Percentiles rank a stretch among this genome's conserved stretches.
These are phyloP conservation scores for Quercus robur DNA, from an alignment of 306 rosid genomes.

Conservation along the genomic window DNA sequence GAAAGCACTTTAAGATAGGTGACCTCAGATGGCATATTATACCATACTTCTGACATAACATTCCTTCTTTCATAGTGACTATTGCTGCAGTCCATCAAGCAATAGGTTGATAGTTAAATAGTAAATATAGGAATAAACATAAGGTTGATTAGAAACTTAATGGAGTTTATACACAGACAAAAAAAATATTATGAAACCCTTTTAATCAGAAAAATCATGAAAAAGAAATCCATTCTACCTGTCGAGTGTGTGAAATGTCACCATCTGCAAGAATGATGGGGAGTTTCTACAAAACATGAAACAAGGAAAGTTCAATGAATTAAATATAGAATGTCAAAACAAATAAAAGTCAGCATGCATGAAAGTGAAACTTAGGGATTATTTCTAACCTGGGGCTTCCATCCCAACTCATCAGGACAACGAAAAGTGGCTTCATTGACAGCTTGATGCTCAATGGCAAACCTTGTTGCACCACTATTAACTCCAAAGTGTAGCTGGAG, in stretches of 20 bases:
- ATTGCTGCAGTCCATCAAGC: neutral
- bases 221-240: constrained; percentile 44
- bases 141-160: constrained; percentile 11
- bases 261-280: constrained; percentile 84
- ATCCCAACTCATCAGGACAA: constrained; percentile 96
- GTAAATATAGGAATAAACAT: neutral
- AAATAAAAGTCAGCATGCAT: neutral
- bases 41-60: neutral
- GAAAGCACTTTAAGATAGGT: constrained; percentile 14
- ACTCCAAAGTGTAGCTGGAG: constrained; percentile 92
- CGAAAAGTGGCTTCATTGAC: constrained; percentile 93
- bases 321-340: constrained; percentile 1
- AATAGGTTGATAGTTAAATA: neutral
- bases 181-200: neutral
- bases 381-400: constrained; percentile 84
- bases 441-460: constrained; percentile 94
- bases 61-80: neutral
- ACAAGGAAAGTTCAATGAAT: constrained; percentile 13
- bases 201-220: neutral
- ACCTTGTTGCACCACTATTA: constrained; percentile 87
- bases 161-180: neutral
- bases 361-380: neutral
- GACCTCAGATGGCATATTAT: neutral
- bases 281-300: constrained; percentile 65
- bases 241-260: constrained; percentile 46